A percentile compares a stretch with the other conserved stretches of the same genome.
phyloP scores from a whole-genome alignment of 2,329 filamentous ascomycete genomes.

The Aspergillus tamarii region DNA sequence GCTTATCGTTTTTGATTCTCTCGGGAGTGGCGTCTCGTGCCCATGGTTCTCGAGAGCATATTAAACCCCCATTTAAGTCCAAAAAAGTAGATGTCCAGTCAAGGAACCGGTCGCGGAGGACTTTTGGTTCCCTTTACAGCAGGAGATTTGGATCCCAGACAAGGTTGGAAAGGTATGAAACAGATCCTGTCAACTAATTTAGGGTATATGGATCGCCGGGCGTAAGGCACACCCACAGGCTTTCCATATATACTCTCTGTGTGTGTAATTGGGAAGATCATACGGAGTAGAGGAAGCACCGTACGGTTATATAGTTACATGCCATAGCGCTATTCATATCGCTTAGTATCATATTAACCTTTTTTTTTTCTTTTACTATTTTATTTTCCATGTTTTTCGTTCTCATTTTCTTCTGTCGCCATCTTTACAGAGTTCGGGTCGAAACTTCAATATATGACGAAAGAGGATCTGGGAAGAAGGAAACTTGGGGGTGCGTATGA shows the following conservation, averaged over 20 bases:
- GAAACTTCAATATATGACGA: not conserved
- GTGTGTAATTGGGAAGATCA: not conserved
- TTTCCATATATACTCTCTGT: too few species aligned
- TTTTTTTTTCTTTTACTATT: not conserved
- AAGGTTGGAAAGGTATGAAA: not conserved
- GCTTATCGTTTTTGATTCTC: not conserved
- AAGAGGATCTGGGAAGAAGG: not conserved
- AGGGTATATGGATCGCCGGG: not conserved
- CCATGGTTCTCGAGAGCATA: not conserved
- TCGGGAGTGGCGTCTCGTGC: constrained; percentile 1
- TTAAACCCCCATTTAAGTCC: not conserved
- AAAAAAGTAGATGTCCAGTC: not conserved
- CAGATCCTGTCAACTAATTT: not conserved
- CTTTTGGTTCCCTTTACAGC: not conserved
- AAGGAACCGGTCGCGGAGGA: not conserved
- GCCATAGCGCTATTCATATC: not conserved
- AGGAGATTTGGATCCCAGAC: not conserved
- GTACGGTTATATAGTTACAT: not conserved
- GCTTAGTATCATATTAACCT: too few species aligned
- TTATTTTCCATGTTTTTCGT: not conserved
- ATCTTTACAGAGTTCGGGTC: not conserved
- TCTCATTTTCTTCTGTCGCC: not conserved
- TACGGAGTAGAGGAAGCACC: not conserved
- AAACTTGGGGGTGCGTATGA: not conserved
- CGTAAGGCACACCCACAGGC: not conserved